phyloP scores from a whole-genome alignment of 331 rosid species.

The Erythrophleum ivorense region DNA sequence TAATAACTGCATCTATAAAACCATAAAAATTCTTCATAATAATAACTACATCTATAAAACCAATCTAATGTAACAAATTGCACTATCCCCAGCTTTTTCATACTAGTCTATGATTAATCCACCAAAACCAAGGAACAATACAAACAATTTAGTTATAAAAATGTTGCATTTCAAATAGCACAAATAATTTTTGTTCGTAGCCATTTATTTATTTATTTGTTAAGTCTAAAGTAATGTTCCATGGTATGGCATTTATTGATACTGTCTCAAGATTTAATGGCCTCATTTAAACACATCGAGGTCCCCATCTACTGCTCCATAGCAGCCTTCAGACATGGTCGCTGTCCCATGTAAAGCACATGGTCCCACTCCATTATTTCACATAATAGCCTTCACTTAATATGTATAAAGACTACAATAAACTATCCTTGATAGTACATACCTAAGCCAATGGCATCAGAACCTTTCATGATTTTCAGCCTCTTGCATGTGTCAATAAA shows the following conservation, averaged over 20 bases:
- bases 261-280: conserved; percentile 1
- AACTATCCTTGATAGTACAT: conserved; percentile 31
- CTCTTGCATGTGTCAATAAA: conserved; percentile 81
- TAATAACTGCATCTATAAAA: not conserved
- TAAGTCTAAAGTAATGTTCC: conserved; percentile 9
- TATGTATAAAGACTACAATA: not conserved
- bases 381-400: not conserved
- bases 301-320: conserved; percentile 20
- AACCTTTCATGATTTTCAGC: conserved; percentile 88
- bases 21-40: not conserved
- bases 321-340: not conserved
- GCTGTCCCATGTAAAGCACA: not conserved
- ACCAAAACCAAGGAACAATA: conserved; percentile 3
- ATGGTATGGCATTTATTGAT: conserved; percentile 14
- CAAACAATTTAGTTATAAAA: conserved; percentile 17
- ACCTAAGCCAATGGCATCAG: conserved; percentile 92
- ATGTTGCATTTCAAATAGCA: not conserved
- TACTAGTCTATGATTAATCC: conserved; percentile 1
- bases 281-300: conserved; percentile 22
- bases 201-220: too few species aligned
- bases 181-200: not conserved
- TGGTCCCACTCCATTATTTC: conserved; percentile 26
- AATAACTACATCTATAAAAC: not conserved
- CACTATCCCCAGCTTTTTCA: not conserved
- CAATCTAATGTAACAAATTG: not conserved